Evolutionary conservation across 1,284 basidiomycete genomes (phyloP).

Genomic region (Erythrobasidium hasegawianum): DNA sequence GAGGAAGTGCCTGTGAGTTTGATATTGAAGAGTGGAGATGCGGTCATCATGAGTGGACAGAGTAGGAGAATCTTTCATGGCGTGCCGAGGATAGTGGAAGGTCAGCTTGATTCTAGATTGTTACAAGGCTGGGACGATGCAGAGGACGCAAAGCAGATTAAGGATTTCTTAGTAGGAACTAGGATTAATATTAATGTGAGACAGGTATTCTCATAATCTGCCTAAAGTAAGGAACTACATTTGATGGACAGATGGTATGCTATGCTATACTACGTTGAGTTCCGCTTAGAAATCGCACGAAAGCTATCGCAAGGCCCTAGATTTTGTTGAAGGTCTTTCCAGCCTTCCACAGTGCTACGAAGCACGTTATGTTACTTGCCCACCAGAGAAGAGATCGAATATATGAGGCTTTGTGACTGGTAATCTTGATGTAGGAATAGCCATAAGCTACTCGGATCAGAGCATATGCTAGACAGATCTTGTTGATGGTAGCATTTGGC

Average conservation of each 20-base stretch:
- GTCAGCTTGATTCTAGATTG: not conserved
- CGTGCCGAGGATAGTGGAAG: slow-evolving; percentile 46
- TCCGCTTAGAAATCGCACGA: too few species aligned
- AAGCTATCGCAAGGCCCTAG: too few species aligned
- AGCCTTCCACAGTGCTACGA: slow-evolving; percentile 13
- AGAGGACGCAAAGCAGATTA: slow-evolving; percentile 57
- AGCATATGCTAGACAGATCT: slow-evolving; percentile 20
- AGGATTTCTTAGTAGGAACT: slow-evolving; percentile 61
- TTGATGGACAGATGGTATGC: too few species aligned
- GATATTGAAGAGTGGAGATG: slow-evolving; percentile 78
- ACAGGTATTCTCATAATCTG: slow-evolving; percentile 61
- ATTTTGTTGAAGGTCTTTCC: slow-evolving; percentile 11
- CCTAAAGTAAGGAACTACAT: too few species aligned
- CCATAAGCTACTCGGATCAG: slow-evolving; percentile 15
- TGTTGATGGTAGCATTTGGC: slow-evolving; percentile 27
- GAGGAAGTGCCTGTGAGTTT: slow-evolving; percentile 71
- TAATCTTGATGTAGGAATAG: slow-evolving; percentile 23
- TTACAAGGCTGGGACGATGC: slow-evolving; percentile 54
- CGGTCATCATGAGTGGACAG: slow-evolving; percentile 82
- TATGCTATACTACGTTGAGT: too few species aligned
- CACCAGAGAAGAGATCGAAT: slow-evolving; percentile 17
- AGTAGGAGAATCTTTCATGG: slow-evolving; percentile 82
- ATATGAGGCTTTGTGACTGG: slow-evolving; percentile 2
- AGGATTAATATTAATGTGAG: slow-evolving; percentile 85
- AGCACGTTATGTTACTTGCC: slow-evolving; percentile 31